A percentile compares a stretch with the other conserved stretches of the same genome.
These are phyloP conservation scores for Murraya paniculata DNA, from an alignment of 345 rosid species.

Conservation along the genomic window DNA sequence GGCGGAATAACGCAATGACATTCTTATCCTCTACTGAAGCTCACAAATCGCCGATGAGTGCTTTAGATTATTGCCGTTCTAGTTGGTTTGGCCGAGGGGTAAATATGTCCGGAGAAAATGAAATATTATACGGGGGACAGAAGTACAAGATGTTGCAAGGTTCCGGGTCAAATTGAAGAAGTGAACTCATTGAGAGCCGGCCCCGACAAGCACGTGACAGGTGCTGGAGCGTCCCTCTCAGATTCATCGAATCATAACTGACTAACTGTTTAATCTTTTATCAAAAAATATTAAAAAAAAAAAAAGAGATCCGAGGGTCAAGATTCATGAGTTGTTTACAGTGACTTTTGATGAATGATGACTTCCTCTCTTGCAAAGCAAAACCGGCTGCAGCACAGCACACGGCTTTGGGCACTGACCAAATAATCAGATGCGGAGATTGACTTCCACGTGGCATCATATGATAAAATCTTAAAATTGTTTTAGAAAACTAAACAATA, in stretches of 20 bases:
- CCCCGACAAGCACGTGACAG: constrained; percentile 22
- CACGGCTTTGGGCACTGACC: constrained; percentile 4
- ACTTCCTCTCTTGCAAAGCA: neutral
- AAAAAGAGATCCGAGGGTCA: neutral
- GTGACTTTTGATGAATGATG: neutral
- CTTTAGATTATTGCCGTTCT: no score
- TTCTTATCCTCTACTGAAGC: neutral
- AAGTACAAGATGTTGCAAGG: neutral
- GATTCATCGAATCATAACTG: neutral
- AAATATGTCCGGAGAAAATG: neutral
- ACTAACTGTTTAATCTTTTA: no score
- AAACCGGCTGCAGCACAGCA: constrained; percentile 22
- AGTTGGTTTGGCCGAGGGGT: neutral
- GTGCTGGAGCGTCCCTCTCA: constrained; percentile 14
- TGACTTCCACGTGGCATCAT: neutral
- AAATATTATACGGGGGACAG: no score
- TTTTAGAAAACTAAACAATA: no score
- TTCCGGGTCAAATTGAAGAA: constrained; percentile 4
- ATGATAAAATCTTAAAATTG: neutral
- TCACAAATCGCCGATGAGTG: no score
- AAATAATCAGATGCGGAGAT: neutral
- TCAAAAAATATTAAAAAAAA: no score
- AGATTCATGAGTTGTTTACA: neutral
- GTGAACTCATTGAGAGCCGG: neutral
- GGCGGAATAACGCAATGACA: neutral